Evolutionary conservation across 106 monocot species (phyloP).

Genomic region (Gastrodia elata): DNA sequence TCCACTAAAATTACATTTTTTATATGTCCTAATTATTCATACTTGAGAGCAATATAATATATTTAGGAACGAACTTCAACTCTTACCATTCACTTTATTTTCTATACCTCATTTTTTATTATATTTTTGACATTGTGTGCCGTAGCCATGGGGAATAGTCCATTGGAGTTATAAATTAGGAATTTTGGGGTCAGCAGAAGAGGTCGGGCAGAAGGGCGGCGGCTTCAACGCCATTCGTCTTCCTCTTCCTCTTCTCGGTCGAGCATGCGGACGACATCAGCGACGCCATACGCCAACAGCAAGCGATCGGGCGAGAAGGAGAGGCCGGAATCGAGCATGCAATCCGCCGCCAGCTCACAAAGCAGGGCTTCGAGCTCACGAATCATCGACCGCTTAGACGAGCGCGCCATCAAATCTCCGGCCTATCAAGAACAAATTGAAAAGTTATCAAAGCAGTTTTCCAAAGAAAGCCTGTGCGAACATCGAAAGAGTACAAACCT

Average conservation of each 20-base stretch:
- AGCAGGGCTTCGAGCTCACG: conserved; percentile 11
- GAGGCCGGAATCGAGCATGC: not conserved
- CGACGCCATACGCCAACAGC: conserved; percentile 8
- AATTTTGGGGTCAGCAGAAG: not conserved
- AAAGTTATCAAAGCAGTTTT: not conserved
- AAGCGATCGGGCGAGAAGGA: conserved; percentile 4
- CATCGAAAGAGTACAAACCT: not conserved
- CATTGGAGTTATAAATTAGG: no score
- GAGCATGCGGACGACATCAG: conserved; percentile 11
- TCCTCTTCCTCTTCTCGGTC: conserved; percentile 10
- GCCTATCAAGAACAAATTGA: not conserved
- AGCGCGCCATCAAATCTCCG: not conserved
- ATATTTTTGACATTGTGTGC: no score
- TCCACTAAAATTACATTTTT: no score
- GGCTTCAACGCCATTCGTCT: no score
- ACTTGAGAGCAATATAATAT: no score
- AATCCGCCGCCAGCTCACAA: conserved; percentile 3
- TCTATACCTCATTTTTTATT: no score
- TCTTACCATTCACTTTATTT: no score
- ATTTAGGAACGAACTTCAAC: no score
- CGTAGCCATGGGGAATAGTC: no score
- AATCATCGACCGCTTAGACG: conserved; percentile 9
- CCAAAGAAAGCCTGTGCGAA: not conserved
- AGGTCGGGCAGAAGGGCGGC: not conserved
- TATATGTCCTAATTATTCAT: no score